Conservation (phyloP, 2,329 filamentous ascomycete species). For the Aspergillus luchuensis region DNA sequence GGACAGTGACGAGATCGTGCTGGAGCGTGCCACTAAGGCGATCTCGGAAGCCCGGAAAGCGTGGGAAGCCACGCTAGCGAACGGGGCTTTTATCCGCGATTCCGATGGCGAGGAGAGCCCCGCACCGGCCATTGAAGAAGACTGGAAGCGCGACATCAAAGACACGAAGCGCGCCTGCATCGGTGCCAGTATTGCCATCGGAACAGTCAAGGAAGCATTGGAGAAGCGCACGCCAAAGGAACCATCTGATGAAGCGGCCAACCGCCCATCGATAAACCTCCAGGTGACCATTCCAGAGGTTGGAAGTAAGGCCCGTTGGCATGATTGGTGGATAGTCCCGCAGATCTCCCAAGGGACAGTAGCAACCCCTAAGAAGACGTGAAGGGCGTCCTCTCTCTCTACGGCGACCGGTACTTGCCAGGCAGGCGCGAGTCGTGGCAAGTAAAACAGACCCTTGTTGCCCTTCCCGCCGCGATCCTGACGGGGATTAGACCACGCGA, state of each 20-base stretch:
- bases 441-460: neutral
- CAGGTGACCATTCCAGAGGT: constrained; percentile 41
- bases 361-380: constrained; percentile 19
- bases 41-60: constrained; percentile 45
- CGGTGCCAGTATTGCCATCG: constrained; percentile 66
- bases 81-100: constrained; percentile 38
- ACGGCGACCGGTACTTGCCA: neutral
- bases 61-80: constrained; percentile 46
- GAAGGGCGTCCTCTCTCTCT: neutral
- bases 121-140: constrained; percentile 56
- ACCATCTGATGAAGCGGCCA: neutral
- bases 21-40: constrained; percentile 44
- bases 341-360: constrained; percentile 31
- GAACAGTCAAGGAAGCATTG: constrained; percentile 60
- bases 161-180: constrained; percentile 70
- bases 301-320: constrained; percentile 46
- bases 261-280: constrained; percentile 27
- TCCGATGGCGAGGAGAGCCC: constrained; percentile 27
- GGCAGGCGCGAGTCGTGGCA: neutral
- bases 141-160: constrained; percentile 64
- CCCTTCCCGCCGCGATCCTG: neutral
- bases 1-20: constrained; percentile 44
- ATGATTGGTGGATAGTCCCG: constrained; percentile 50
- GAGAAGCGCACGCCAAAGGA: constrained; percentile 22
- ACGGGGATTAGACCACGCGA: neutral